Evolutionary conservation across 495 filamentous ascomycete species (phyloP).

Genomic region (Pyrenopolyporus hunteri): DNA sequence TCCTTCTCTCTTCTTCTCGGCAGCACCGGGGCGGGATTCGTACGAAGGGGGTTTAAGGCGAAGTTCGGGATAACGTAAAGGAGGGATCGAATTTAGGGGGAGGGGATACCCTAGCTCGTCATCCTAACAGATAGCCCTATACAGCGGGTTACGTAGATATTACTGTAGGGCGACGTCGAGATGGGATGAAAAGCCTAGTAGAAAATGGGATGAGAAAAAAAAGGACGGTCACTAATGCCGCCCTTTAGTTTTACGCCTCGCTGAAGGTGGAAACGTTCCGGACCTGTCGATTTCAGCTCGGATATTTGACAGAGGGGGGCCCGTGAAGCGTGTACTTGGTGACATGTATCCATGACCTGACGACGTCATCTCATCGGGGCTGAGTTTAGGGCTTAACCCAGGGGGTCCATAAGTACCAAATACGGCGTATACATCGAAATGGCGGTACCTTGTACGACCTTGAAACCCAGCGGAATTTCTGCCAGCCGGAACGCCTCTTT

Average conservation of each 20-base stretch:
- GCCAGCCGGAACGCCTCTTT: no score
- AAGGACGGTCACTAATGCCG: neutral
- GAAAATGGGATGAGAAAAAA: neutral
- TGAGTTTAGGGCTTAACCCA: neutral
- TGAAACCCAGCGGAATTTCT: no score
- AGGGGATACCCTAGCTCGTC: constrained; percentile 3
- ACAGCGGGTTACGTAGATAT: no score
- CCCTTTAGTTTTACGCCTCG: neutral
- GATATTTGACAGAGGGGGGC: neutral
- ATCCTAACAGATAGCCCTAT: neutral
- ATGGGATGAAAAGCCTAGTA: neutral
- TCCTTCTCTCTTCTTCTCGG: no score
- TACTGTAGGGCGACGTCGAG: neutral
- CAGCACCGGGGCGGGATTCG: constrained; percentile 19
- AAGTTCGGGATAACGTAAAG: neutral
- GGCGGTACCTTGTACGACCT: no score
- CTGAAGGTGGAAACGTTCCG: neutral
- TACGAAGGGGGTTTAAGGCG: constrained; percentile 12
- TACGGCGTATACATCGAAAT: neutral
- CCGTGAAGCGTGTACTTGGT: neutral
- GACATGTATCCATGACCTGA: neutral
- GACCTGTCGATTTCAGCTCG: constrained; percentile 8
- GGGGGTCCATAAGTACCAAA: neutral
- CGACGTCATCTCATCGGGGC: constrained; percentile 1
- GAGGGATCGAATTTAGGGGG: constrained; percentile 2